phyloP scores from a whole-genome alignment of 805 yeast species.

The Ogataea methanolica region DNA sequence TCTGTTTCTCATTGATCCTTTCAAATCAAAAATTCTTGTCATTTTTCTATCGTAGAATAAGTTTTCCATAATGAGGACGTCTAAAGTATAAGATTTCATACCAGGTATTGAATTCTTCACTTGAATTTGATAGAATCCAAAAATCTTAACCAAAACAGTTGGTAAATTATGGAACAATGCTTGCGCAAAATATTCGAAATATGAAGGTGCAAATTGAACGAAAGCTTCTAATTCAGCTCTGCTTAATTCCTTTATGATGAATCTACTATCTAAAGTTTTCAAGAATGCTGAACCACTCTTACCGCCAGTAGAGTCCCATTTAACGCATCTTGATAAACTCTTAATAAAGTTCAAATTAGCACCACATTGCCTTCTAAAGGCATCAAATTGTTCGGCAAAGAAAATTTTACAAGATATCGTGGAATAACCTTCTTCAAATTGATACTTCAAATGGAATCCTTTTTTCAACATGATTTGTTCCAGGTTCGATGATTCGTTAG shows the following conservation, averaged over 20 bases:
- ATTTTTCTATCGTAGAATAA: slow-evolving; percentile 80
- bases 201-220: slow-evolving; percentile 92
- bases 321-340: slow-evolving; percentile 86
- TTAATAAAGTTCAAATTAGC: slow-evolving; percentile 72
- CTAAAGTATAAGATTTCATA: slow-evolving; percentile 69
- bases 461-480: slow-evolving; percentile 74
- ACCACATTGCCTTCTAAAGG: slow-evolving; percentile 81
- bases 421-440: slow-evolving; percentile 81
- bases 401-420: slow-evolving; percentile 88
- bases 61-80: slow-evolving; percentile 93
- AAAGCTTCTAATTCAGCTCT: slow-evolving; percentile 89
- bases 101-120: slow-evolving; percentile 76
- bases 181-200: slow-evolving; percentile 93
- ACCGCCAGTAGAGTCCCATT: slow-evolving; percentile 96
- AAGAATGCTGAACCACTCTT: slow-evolving; percentile 93
- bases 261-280: slow-evolving; percentile 86
- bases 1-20: slow-evolving; percentile 96
- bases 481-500: slow-evolving; percentile 29
- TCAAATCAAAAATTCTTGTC: slow-evolving; percentile 85
- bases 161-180: slow-evolving; percentile 93
- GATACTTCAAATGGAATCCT: slow-evolving; percentile 89
- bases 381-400: slow-evolving; percentile 95
- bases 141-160: slow-evolving; percentile 88
- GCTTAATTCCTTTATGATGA: slow-evolving; percentile 84
- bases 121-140: slow-evolving; percentile 93